phyloP scores from a whole-genome alignment of 192 early-diverging fungal species.

The Coemansia sp. region DNA sequence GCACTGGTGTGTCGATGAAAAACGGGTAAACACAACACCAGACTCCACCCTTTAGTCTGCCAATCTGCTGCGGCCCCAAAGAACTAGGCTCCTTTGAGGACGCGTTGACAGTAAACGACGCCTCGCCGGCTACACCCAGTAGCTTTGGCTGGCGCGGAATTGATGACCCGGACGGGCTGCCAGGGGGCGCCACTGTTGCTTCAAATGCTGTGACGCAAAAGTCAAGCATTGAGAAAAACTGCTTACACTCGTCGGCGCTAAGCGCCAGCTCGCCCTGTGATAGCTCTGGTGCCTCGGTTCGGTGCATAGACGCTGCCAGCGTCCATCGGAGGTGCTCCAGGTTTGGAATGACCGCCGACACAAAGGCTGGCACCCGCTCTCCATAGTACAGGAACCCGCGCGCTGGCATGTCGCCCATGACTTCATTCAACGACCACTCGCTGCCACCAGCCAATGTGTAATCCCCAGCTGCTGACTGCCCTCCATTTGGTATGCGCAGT shows the following conservation, averaged over 20 bases:
- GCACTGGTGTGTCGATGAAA: slow-evolving; percentile 13
- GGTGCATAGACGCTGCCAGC: slow-evolving; percentile 29
- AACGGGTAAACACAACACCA: slow-evolving; percentile 43
- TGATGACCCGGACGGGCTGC: background rate
- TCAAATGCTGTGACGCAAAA: slow-evolving; percentile 22
- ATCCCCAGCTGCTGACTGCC: background rate
- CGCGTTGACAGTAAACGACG: slow-evolving; percentile 8
- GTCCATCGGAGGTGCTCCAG: slow-evolving; percentile 36
- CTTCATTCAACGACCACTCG: slow-evolving; percentile 21
- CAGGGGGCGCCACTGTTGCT: slow-evolving; percentile 11
- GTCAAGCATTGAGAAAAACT: slow-evolving; percentile 24
- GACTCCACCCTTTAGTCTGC: slow-evolving; percentile 20
- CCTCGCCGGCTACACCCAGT: slow-evolving; percentile 4
- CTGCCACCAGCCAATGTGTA: background rate
- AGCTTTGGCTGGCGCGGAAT: background rate
- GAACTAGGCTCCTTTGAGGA: background rate
- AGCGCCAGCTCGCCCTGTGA: slow-evolving; percentile 26
- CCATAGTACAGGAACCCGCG: slow-evolving; percentile 36
- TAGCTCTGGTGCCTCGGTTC: slow-evolving; percentile 14
- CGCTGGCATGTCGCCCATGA: slow-evolving; percentile 13
- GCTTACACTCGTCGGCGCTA: slow-evolving; percentile 10
- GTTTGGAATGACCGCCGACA: slow-evolving; percentile 36
- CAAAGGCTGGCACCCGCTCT: slow-evolving; percentile 22
- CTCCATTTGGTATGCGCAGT: slow-evolving; percentile 29
- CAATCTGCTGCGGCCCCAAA: background rate